These are phyloP conservation scores for Trametes cingulata DNA, from an alignment of 768 basidiomycete genomes.

Conservation along the genomic window DNA sequence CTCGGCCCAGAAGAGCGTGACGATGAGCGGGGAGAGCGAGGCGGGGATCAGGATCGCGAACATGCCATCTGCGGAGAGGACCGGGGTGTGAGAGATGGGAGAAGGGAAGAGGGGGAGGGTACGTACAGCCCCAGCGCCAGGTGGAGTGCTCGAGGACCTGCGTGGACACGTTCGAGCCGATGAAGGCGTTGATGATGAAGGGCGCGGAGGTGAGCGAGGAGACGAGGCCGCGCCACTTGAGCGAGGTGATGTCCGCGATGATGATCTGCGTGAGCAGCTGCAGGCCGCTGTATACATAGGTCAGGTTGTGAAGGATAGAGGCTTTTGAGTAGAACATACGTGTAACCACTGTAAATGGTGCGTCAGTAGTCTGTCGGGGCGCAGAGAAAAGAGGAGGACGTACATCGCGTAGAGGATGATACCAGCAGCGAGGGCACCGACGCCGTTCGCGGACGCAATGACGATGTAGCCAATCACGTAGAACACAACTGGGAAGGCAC, in stretches of 20 bases:
- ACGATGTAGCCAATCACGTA: conserved; percentile 44
- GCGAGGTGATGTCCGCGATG: conserved; percentile 32
- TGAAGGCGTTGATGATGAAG: conserved; percentile 63
- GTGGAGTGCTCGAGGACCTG: conserved; percentile 43
- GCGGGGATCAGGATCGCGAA: conserved; percentile 36
- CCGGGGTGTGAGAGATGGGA: background rate
- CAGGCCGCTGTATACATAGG: conserved; percentile 43
- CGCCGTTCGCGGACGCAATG: conserved; percentile 30
- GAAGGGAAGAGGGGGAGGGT: too few species aligned
- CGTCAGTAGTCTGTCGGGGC: conserved; percentile 29
- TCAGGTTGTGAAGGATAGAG: conserved; percentile 3
- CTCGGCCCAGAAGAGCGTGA: conserved; percentile 33
- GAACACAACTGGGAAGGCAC: conserved; percentile 33
- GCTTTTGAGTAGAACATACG: conserved; percentile 37
- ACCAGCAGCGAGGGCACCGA: conserved; percentile 33
- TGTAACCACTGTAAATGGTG: conserved; percentile 51
- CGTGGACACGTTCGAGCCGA: conserved; percentile 64
- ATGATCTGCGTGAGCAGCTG: conserved; percentile 62
- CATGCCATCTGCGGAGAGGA: conserved; percentile 22
- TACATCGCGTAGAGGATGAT: conserved; percentile 60
- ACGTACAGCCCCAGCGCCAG: conserved; percentile 70
- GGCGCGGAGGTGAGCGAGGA: conserved; percentile 48
- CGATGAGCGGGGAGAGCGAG: conserved; percentile 28
- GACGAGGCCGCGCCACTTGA: conserved; percentile 40
- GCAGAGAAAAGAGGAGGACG: conserved; percentile 16